Base-by-base conservation (phyloP, 129 eudicot genomes). In the Heracleum sosnowskyi region DNA sequence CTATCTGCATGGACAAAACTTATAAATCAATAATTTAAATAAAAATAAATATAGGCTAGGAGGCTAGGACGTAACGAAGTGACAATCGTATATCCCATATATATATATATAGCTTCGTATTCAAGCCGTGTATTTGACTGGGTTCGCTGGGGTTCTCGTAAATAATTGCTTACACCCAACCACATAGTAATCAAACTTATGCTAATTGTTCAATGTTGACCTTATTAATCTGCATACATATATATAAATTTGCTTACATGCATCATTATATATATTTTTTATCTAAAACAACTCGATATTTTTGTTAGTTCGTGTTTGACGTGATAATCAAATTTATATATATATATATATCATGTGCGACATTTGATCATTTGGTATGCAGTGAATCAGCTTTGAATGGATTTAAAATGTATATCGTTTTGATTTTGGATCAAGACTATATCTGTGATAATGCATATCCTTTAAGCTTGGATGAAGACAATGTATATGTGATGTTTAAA, bases 101-200 rank as follows among this genome's bases (percentile, higher is more conserved):
- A n/a, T n/a, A n/a, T n/a, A n/a, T 60, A n/a, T 60, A 22, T 55
- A 55, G 10, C 33, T 60, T 15, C 34, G 68, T n/a, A n/a, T 26
- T 16, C 68, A 60, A 60, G 33, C 33, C 68, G 68, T 60, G 68
- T 60, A 60, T 60, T 60, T 57, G 64, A 57, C 64, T n/a, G 64
- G 62, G 28, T 22, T 53, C 62, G 17, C 26, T 4, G 18, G 60
- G 60, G 63, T 18, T 49, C 57, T 20, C 22, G 5, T 24, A 24
- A 2, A 55, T 55, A 7, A 55, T 55, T 22, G 64, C 68, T 3
- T n/a, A 1, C 68, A 10, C 31, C 16, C 31, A n/a, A 53, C 62
- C 47, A 44, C 47, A 44, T 20, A 0, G 7, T 9, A 57, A 57
- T n/a, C 66, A 57, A 57, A 24, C 15, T 57, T 57, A n/a, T 57